A percentile compares a stretch with the other conserved stretches of the same genome.
Conservation (phyloP, 148 eudicot species). For the Hydrangea macrophylla region DNA sequence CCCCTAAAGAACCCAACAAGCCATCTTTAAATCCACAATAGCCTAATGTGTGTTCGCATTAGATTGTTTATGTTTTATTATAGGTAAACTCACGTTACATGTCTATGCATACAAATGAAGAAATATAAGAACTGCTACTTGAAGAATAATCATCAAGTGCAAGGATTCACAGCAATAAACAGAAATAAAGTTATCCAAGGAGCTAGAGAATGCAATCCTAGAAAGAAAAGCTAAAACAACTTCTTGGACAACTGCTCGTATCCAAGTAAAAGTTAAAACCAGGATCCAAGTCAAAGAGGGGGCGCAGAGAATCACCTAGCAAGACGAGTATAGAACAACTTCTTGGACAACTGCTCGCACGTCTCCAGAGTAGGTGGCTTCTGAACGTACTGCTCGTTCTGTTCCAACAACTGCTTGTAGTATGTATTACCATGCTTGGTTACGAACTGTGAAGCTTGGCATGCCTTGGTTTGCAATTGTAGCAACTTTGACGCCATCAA, state of each 20-base stretch:
- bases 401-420: constrained; percentile 44
- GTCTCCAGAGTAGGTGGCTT: constrained; percentile 47
- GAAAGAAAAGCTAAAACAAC: neutral
- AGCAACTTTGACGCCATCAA: constrained; percentile 35
- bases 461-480: constrained; percentile 38
- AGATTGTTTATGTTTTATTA: neutral
- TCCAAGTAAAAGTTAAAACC: neutral
- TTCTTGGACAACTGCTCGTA: too few relatives aligned
- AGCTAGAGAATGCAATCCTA: neutral
- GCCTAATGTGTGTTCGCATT: neutral
- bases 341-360: constrained; percentile 41
- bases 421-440: constrained; percentile 37
- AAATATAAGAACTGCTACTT: neutral
- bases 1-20: neutral
- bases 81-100: neutral
- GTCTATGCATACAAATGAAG: neutral
- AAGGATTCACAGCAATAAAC: neutral
- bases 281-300: neutral
- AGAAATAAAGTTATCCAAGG: neutral
- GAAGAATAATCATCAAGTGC: neutral
- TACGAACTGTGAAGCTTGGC: constrained; percentile 31
- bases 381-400: constrained; percentile 49
- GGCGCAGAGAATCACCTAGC: constrained; percentile 30
- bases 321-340: constrained; percentile 51
- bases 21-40: neutral